Conservation (phyloP, 2,329 filamentous ascomycete genomes). For the Hymenoscyphus infarciens region DNA sequence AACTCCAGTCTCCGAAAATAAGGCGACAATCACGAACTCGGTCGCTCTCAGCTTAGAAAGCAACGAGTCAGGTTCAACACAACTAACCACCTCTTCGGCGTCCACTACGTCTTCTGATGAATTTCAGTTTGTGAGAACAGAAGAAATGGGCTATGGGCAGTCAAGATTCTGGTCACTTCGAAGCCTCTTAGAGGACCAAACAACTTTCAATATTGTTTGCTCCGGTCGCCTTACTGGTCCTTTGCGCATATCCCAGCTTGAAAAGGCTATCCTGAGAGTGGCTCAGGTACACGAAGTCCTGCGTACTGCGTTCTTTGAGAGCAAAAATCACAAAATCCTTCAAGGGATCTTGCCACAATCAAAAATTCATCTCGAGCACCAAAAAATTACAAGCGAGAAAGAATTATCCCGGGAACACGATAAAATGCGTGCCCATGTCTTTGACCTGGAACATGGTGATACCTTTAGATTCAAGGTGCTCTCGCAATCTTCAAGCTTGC, state of each 20-base stretch:
- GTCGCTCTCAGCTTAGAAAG: conserved; percentile 1
- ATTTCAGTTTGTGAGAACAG: conserved; percentile 3
- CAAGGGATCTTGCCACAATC: conserved; percentile 2
- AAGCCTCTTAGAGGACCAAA: conserved; percentile 5
- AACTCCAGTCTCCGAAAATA: conserved; percentile 1
- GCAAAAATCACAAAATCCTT: neutral
- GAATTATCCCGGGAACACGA: neutral
- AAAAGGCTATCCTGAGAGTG: conserved; percentile 5
- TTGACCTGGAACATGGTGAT: conserved; percentile 2
- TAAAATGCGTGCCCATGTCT: neutral
- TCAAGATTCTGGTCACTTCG: conserved; percentile 10
- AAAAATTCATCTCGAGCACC: conserved; percentile 1
- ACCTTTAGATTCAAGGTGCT: conserved; percentile 4
- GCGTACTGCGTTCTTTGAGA: conserved; percentile 9
- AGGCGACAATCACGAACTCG: neutral
- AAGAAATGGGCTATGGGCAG: conserved; percentile 8
- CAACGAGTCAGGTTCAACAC: neutral
- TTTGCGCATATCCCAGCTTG: conserved; percentile 3
- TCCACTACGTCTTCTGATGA: neutral
- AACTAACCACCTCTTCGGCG: neutral
- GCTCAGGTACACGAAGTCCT: conserved; percentile 9
- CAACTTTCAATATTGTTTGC: conserved; percentile 9
- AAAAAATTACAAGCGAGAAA: neutral
- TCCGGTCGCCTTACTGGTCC: neutral
- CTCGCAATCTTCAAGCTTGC: neutral